phyloP scores from a whole-genome alignment of 805 yeast genomes.

The Brettanomyces naardenensis region DNA sequence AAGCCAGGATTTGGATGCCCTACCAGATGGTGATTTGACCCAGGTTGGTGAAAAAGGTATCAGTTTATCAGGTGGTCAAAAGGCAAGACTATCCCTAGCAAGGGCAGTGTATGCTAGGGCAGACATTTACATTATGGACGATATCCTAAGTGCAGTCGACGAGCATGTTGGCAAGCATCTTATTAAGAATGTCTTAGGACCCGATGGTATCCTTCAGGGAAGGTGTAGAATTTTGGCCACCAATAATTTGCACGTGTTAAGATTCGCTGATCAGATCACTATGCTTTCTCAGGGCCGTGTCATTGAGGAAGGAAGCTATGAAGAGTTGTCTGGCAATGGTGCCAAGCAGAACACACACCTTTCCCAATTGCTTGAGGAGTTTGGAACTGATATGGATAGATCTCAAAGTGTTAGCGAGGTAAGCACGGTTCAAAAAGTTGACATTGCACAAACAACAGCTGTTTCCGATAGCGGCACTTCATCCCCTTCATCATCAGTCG shows the following conservation, averaged over 20 bases:
- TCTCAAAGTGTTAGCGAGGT: slow-evolving; percentile 10
- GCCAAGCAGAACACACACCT: slow-evolving; percentile 27
- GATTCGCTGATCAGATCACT: slow-evolving; percentile 61
- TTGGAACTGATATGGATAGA: slow-evolving; percentile 33
- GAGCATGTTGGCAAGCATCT: slow-evolving; percentile 86
- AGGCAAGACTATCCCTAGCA: slow-evolving; percentile 84
- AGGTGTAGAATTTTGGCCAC: slow-evolving; percentile 81
- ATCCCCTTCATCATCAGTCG: neutral
- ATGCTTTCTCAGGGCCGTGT: slow-evolving; percentile 66
- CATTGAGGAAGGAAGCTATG: slow-evolving; percentile 54
- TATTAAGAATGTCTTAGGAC: slow-evolving; percentile 75
- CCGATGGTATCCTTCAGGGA: slow-evolving; percentile 61
- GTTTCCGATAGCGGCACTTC: slow-evolving; percentile 11
- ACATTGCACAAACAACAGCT: slow-evolving; percentile 25
- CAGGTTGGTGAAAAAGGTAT: slow-evolving; percentile 94
- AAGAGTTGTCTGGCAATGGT: slow-evolving; percentile 37
- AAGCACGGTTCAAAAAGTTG: slow-evolving; percentile 12
- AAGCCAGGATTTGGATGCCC: slow-evolving; percentile 57
- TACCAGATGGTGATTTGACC: slow-evolving; percentile 80
- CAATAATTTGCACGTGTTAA: slow-evolving; percentile 72
- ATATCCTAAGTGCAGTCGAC: slow-evolving; percentile 88
- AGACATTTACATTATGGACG: slow-evolving; percentile 79
- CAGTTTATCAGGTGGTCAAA: slow-evolving; percentile 89
- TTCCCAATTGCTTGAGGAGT: slow-evolving; percentile 29
- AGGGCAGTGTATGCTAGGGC: slow-evolving; percentile 90